Evolutionary conservation across 495 filamentous ascomycete genomes (phyloP).

Genomic region (Daldinia childiae): DNA sequence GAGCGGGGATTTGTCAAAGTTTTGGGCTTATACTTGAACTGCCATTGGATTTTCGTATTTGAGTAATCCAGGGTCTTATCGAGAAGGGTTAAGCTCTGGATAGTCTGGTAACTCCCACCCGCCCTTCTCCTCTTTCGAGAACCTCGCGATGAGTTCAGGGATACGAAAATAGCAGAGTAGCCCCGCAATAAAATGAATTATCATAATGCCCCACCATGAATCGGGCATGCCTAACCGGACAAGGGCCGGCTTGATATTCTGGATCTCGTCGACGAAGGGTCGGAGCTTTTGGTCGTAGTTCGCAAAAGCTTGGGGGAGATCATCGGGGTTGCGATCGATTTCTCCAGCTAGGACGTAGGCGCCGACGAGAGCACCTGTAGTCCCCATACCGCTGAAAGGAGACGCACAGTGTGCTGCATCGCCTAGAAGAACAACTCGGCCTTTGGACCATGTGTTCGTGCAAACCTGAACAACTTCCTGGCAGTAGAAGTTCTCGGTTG

Average conservation of each 20-base stretch:
- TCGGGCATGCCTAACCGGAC: slow-evolving; percentile 21
- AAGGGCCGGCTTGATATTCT: slow-evolving; percentile 20
- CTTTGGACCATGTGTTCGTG: slow-evolving; percentile 52
- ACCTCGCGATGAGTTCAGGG: slow-evolving; percentile 22
- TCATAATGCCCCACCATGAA: slow-evolving; percentile 28
- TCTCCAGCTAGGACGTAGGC: slow-evolving; percentile 44
- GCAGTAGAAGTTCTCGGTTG: slow-evolving; percentile 53
- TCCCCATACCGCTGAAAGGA: slow-evolving; percentile 39
- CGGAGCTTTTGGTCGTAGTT: slow-evolving; percentile 31
- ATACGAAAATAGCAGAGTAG: slow-evolving; percentile 33
- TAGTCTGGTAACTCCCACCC: slow-evolving; percentile 32
- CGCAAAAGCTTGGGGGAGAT: slow-evolving; percentile 32
- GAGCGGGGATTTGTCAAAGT: slow-evolving; percentile 4
- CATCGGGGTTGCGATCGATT: slow-evolving; percentile 24
- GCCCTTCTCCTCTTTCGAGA: slow-evolving; percentile 29
- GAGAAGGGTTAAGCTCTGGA: slow-evolving; percentile 10
- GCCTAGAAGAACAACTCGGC: slow-evolving; percentile 62
- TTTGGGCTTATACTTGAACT: background rate
- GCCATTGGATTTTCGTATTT: background rate
- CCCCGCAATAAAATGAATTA: slow-evolving; percentile 20
- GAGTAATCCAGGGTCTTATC: background rate
- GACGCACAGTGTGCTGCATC: slow-evolving; percentile 64
- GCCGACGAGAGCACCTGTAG: slow-evolving; percentile 39
- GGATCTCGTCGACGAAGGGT: slow-evolving; percentile 31
- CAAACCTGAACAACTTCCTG: slow-evolving; percentile 53